Base-by-base conservation (phyloP, 331 rosid genomes). In the Arachis monticola region DNA sequence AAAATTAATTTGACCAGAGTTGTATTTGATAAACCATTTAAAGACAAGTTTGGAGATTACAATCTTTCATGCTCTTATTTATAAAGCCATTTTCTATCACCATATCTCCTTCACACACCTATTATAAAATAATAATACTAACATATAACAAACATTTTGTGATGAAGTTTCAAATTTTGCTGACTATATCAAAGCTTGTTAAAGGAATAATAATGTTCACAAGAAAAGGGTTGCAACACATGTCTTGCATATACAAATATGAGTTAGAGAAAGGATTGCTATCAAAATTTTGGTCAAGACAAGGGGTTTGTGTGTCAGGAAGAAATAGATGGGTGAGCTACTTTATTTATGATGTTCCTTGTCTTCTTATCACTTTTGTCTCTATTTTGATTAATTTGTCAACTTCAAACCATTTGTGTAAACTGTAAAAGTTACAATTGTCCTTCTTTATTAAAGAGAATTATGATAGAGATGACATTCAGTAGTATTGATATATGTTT, bases 261-360 rank as follows among this genome's bases (percentile, higher is more conserved):
- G 6, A 66, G 44, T 2, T 13, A 73, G 50, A 73, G 75, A 70
- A 79, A 65, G 32, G 60, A 71, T 81, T 67, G 79, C 65, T 60
- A 8, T 74, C 71, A 73, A 80, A 73, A 80, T 59, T 72, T 50
- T 63, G 68, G 77, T 75, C 78, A 70, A 70, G 74, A 72, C 83
- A 79, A 72, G 74, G 40, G 40, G 60, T 68, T 59, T 65, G 78
- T 78, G 77, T 79, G 79, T 74, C 76, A 67, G 79, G 38, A 60
- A 62, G 13, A 53, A 67, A 74, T 74, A 60, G 83, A 80, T 67
- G 50, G 75, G 83, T 31, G 72, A 80, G 44, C 76, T 41, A 67
- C 66, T 66, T 66, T 66, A 79, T 73, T 47, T 47, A 79, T 53
- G n/a, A 53, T 72, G 83, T 72, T 14, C 40, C 56, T 79, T 64